Conservation (phyloP, 495 filamentous ascomycete genomes). For the Aspergillus bridgeri region DNA sequence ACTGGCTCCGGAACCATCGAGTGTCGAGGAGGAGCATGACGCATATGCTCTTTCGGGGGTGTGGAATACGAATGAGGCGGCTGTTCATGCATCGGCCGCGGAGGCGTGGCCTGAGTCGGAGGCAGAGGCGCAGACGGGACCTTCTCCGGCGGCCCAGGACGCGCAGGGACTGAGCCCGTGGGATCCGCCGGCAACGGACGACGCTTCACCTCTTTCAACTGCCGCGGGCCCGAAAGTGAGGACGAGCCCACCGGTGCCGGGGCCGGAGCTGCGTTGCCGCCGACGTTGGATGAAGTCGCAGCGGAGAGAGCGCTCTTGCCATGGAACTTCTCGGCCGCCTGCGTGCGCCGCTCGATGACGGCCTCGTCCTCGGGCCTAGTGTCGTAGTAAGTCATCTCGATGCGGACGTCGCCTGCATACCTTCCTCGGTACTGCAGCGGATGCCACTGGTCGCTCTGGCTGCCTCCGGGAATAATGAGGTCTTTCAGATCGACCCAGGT, state of each 20-base stretch:
- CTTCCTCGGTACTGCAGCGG: conserved; percentile 79
- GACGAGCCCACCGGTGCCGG: conserved; percentile 19
- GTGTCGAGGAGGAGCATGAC: conserved; percentile 18
- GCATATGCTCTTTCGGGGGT: conserved; percentile 14
- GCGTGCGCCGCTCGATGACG: conserved; percentile 51
- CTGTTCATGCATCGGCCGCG: conserved; percentile 25
- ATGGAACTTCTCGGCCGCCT: conserved; percentile 35
- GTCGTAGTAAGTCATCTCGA: conserved; percentile 97
- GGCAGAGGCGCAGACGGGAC: conserved; percentile 21
- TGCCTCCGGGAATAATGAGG: conserved; percentile 80
- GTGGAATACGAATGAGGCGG: conserved; percentile 22
- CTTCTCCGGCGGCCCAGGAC: conserved; percentile 27
- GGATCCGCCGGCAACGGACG: conserved; percentile 76
- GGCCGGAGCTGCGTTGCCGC: background rate
- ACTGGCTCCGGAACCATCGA: conserved; percentile 15
- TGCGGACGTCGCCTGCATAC: conserved; percentile 90
- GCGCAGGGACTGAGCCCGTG: conserved; percentile 36
- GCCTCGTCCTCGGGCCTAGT: conserved; percentile 73
- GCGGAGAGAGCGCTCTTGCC: conserved; percentile 20
- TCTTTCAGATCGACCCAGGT: conserved; percentile 78
- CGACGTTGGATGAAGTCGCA: background rate
- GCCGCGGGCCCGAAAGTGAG: conserved; percentile 55
- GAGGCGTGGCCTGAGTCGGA: conserved; percentile 17
- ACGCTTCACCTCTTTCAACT: conserved; percentile 63
- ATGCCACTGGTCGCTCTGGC: conserved; percentile 92